Evolutionary conservation across 495 filamentous ascomycete species (phyloP).

Genomic region (Parachaetomium inaequale): DNA sequence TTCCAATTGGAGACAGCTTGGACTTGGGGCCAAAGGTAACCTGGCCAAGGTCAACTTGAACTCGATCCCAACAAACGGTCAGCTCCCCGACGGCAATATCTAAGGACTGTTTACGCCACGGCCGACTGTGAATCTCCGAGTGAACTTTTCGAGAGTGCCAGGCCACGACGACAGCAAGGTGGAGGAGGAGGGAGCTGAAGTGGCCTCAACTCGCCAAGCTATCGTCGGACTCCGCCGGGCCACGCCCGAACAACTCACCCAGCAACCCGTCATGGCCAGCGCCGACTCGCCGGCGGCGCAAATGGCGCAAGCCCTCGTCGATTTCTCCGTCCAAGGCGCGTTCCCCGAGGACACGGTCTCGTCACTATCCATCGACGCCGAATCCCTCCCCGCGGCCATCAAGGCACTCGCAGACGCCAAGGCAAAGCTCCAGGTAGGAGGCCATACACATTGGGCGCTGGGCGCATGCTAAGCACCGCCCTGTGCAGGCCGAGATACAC

Average conservation of each 20-base stretch:
- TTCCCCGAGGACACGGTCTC: slow-evolving; percentile 75
- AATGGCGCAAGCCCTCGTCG: slow-evolving; percentile 64
- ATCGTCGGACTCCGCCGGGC: not conserved
- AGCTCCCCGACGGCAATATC: not conserved
- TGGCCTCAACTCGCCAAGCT: not conserved
- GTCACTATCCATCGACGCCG: slow-evolving; percentile 56
- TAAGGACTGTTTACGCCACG: not conserved
- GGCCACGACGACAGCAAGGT: not conserved
- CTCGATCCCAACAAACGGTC: not conserved
- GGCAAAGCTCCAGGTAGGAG: slow-evolving; percentile 62
- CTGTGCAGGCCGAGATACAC: slow-evolving; percentile 62
- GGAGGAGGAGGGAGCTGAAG: not conserved
- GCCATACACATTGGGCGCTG: not conserved
- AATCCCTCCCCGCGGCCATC: slow-evolving; percentile 59
- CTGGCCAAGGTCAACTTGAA: not conserved
- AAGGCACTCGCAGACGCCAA: slow-evolving; percentile 62
- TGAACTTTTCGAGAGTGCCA: not conserved
- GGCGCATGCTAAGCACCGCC: slow-evolving; percentile 13
- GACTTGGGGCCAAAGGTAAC: not conserved
- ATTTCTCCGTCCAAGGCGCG: slow-evolving; percentile 63
- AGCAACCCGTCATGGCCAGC: slow-evolving; percentile 22
- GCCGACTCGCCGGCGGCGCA: slow-evolving; percentile 16
- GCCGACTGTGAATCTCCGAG: not conserved
- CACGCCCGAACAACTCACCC: not conserved
- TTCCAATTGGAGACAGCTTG: slow-evolving; percentile 22